A percentile compares a stretch with the other conserved stretches of the same genome.
Conservation (phyloP, 1,284 basidiomycete species). For the Gymnopus androsaceus region DNA sequence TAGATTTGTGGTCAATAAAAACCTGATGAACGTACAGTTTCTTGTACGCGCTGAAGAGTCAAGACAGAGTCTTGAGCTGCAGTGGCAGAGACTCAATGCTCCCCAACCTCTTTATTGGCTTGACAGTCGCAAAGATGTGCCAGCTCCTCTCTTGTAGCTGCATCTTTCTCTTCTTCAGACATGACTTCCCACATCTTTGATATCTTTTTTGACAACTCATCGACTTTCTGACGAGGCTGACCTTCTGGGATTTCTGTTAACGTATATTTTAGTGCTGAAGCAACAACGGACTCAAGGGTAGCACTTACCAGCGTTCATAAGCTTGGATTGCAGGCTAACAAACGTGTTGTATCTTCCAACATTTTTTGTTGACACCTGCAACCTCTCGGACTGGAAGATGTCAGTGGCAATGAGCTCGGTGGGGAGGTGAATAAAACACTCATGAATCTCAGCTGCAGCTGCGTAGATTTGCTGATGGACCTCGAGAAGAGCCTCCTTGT, state of each 20-base stretch:
- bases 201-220: slow-evolving; percentile 3
- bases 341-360: background rate
- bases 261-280: background rate
- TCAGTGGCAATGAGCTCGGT: background rate
- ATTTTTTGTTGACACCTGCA: background rate
- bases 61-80: slow-evolving; percentile 15
- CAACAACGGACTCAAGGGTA: no score
- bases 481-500: background rate
- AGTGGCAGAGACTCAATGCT: slow-evolving; percentile 3
- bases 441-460: background rate
- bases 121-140: slow-evolving; percentile 1
- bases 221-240: slow-evolving; percentile 4
- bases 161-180: slow-evolving; percentile 11
- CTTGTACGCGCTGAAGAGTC: slow-evolving; percentile 3
- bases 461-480: no score
- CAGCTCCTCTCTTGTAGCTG: slow-evolving; percentile 1
- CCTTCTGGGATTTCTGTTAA: slow-evolving; percentile 9
- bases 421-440: no score
- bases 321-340: background rate
- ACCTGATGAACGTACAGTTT: background rate
- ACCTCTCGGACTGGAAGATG: slow-evolving; percentile 3
- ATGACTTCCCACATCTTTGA: slow-evolving; percentile 9
- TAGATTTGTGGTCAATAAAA: background rate
- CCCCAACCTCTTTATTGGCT: slow-evolving; percentile 4
- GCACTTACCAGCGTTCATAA: slow-evolving; percentile 1